Conservation (phyloP, 768 basidiomycete species). For the Clitopilus hobsonii region DNA sequence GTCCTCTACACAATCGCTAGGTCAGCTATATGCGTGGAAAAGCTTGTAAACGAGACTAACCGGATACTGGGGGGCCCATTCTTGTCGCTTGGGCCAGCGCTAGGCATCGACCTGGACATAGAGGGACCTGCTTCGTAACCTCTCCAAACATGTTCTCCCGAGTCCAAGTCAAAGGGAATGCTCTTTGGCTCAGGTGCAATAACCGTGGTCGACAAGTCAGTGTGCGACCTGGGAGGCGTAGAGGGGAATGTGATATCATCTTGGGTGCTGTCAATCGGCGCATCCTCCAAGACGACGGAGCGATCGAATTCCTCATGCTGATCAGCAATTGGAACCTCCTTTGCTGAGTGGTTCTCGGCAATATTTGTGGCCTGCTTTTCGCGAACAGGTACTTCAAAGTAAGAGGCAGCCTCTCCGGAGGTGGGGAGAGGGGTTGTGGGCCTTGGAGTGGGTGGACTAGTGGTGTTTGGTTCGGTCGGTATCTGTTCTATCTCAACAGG, state of each 20-base stretch:
- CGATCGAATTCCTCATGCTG: background rate
- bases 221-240: background rate
- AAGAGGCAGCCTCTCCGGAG: conserved; percentile 4
- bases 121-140: background rate
- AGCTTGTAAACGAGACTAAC: too few species aligned
- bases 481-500: background rate
- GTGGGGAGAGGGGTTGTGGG: conserved; percentile 2
- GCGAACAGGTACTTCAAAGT: conserved; percentile 10
- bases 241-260: background rate
- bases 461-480: background rate
- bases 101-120: background rate
- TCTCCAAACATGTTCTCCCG: conserved; percentile 15
- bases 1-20: conserved; percentile 10
- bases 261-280: background rate
- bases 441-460: conserved; percentile 1
- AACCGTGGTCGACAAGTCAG: conserved; percentile 4
- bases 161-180: conserved; percentile 9
- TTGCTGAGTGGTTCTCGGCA: background rate
- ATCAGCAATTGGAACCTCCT: background rate
- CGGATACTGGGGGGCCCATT: conserved; percentile 12
- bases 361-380: background rate
- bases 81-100: conserved; percentile 6
- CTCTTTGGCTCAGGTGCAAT: background rate
- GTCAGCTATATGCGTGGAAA: too few species aligned
- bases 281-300: background rate